Evolutionary conservation across 441 rosid species (phyloP).

Genomic region (Flueggea neowawraea): DNA sequence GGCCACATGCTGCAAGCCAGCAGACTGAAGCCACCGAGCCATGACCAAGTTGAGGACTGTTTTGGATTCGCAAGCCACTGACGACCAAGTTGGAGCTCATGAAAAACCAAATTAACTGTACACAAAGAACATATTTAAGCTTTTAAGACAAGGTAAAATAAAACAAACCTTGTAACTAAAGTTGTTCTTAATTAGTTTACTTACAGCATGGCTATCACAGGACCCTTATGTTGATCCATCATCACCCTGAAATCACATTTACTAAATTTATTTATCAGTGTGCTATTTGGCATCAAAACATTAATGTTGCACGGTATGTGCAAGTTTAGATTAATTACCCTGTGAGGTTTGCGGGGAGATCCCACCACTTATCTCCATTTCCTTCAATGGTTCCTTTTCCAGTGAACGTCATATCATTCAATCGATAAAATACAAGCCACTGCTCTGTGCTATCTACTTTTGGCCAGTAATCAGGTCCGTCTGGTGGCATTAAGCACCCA

Average conservation of each 20-base stretch:
- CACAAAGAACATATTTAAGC: background rate
- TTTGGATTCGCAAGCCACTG: conserved; percentile 64
- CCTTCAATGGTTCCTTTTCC: conserved; percentile 94
- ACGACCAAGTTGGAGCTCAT: conserved; percentile 86
- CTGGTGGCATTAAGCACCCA: conserved; percentile 85
- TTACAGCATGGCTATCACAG: conserved; percentile 88
- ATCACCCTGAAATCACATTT: conserved; percentile 53
- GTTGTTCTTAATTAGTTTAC: conserved; percentile 14
- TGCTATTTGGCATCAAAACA: no score
- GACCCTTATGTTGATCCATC: conserved; percentile 61
- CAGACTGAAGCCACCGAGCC: conserved; percentile 99
- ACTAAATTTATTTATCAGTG: no score
- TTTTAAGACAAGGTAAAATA: background rate
- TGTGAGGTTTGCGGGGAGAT: conserved; percentile 98
- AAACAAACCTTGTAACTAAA: no score
- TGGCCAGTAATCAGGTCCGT: conserved; percentile 94
- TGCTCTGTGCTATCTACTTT: conserved; percentile 66
- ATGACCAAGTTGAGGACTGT: conserved; percentile 95
- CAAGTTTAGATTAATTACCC: conserved; percentile 38
- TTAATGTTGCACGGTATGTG: no score
- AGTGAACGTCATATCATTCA: conserved; percentile 53
- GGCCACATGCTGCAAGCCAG: conserved; percentile 99
- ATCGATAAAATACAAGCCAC: conserved; percentile 90
- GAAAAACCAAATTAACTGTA: conserved; percentile 86
- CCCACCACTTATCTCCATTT: conserved; percentile 98